Evolutionary conservation across 768 basidiomycete species (phyloP), one percentile per base, ranked within the genome.

Genomic region (Cyclocybe cylindracea): DNA sequence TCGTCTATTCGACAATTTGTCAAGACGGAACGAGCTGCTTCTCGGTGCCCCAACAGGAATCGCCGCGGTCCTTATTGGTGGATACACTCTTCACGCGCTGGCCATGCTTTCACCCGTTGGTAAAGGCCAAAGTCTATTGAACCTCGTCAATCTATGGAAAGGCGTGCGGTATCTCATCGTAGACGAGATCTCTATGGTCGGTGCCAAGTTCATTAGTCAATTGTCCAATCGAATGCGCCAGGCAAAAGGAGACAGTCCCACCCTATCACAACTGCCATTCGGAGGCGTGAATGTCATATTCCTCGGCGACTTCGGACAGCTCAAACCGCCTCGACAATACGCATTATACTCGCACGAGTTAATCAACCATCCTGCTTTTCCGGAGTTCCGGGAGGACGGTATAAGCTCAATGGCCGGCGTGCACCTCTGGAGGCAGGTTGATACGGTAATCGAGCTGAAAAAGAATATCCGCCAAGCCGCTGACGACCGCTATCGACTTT

Each of bases 281-380:
- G 70, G 71, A 1, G 66, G 68, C 0, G 48, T 70, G 0, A 70
- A 68, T 48, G 51, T 72, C 1, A 68, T 71, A 2, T 66, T 68
- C 48, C 48, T 56, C 0, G 69, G 69, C 7, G 69, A 70, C 42
- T 66, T 70, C 44, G 58, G 54, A 3, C 68, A 70, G 39, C 42
- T 61, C 39, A 50, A 50, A 11, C 69, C 69, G 10, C 44, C 39
- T 6, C 29, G 29, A n/a, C 60, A 55, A 13, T 36, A 44, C 0
- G 33, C 60, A 0, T 45, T 70, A 10, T 69, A 61, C 45, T 31
- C 44, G 0, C 29, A 58, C 14, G 40, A 45, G 7, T 46, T 62
- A 2, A 45, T 55, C 0, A 19, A 34, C 2, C 37, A 51, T n/a
- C n/a, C 4, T 13, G 16, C n/a, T 42, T 47, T 18, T 52, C n/a